phyloP scores from a whole-genome alignment of 768 basidiomycete species.

The Lyophyllum atratum region DNA sequence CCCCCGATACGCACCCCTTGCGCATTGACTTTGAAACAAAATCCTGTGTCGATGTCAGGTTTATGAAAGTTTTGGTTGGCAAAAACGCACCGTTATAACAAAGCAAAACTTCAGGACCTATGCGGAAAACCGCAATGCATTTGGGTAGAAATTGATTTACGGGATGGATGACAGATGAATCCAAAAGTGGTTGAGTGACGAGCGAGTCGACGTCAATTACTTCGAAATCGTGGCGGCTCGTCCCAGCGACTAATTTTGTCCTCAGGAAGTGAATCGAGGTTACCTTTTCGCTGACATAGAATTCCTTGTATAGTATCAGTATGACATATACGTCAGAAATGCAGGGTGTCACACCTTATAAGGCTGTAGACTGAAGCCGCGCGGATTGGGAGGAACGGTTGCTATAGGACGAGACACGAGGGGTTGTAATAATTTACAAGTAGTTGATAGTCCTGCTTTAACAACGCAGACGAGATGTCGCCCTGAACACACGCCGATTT shows the following conservation, averaged over 20 bases:
- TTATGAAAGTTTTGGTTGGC: background rate
- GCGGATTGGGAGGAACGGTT: too few species aligned
- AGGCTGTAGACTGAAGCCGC: background rate
- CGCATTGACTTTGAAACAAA: constrained; percentile 9
- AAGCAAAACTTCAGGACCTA: constrained; percentile 72
- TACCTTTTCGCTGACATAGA: constrained; percentile 81
- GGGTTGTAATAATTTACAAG: constrained; percentile 16
- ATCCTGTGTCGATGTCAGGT: background rate
- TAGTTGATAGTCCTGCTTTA: constrained; percentile 48
- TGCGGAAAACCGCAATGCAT: constrained; percentile 76
- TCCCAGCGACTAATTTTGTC: constrained; percentile 18
- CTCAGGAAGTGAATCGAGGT: constrained; percentile 77
- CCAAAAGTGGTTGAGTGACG: constrained; percentile 75
- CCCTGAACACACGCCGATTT: constrained; percentile 18
- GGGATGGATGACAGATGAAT: constrained; percentile 61
- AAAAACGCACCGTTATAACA: constrained; percentile 71
- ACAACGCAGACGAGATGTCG: constrained; percentile 57
- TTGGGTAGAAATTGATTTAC: constrained; percentile 55
- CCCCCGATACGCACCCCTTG: constrained; percentile 4
- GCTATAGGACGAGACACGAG: background rate
- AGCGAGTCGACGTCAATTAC: constrained; percentile 63
- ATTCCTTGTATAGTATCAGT: constrained; percentile 50
- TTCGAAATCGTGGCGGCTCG: constrained; percentile 20
- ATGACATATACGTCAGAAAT: background rate
- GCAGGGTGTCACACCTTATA: constrained; percentile 12